A percentile compares a stretch with the other conserved stretches of the same genome.
Evolutionary conservation across 169 alveolate species (phyloP).

Genomic region (Eimeria praecox): DNA sequence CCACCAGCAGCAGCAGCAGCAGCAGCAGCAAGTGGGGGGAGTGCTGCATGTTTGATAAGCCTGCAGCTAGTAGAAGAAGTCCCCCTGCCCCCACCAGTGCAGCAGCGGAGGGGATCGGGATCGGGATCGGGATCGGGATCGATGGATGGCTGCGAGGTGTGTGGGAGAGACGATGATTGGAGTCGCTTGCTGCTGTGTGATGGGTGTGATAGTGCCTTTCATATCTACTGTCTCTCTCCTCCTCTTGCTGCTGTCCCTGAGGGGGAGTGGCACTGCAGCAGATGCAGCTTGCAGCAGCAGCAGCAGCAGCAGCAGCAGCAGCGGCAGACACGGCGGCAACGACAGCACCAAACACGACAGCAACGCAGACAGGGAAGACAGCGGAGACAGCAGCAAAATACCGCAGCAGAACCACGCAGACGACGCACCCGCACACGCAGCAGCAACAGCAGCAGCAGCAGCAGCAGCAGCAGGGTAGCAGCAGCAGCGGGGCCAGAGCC

Average conservation of each 20-base stretch:
- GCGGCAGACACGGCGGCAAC: too few relatives aligned
- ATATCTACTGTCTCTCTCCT: conserved; percentile 89
- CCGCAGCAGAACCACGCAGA: neutral
- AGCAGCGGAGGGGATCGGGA: neutral
- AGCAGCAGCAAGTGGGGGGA: neutral
- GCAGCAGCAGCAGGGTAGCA: conserved; percentile 7
- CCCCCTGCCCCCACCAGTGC: conserved; percentile 10
- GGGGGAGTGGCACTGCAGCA: conserved; percentile 88
- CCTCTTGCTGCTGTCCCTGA: conserved; percentile 87
- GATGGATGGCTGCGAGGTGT: conserved; percentile 86
- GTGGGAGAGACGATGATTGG: conserved; percentile 90
- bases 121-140: conserved; percentile 71
- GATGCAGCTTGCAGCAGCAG: too few relatives aligned
- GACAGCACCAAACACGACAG: too few relatives aligned
- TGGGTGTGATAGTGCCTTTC: conserved; percentile 91
- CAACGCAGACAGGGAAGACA: neutral
- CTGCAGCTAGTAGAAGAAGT: conserved; percentile 16
- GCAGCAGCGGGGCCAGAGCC: neutral
- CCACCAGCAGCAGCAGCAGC: neutral
- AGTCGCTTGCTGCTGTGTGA: conserved; percentile 89
- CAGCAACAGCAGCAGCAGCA: conserved; percentile 3
- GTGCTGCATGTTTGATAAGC: neutral
- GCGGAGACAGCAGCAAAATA: neutral
- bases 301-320: too few relatives aligned
- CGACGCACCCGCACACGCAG: too few relatives aligned